These are phyloP conservation scores for Psophocarpus tetragonolobus DNA, from an alignment of 306 rosid genomes.

Conservation along the genomic window DNA sequence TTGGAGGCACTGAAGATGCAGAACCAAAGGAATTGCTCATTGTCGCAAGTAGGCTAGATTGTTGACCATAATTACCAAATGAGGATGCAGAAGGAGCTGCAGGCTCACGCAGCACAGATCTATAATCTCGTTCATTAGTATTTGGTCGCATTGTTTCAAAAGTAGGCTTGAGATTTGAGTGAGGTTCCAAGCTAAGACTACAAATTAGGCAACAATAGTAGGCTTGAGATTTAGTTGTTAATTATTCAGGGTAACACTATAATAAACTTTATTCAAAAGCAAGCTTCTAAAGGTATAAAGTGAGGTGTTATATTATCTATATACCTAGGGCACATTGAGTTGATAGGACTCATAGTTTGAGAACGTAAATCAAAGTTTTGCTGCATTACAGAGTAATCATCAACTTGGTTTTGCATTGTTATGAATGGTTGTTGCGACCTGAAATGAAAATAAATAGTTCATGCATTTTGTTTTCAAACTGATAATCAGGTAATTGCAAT, in stretches of 20 bases:
- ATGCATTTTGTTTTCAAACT: not conserved
- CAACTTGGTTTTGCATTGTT: not conserved
- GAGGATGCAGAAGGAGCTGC: not conserved
- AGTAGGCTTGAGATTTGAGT: not conserved
- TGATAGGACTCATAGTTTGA: too few relatives aligned
- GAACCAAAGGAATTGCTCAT: not conserved
- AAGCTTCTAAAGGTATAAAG: too few relatives aligned
- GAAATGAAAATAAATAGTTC: too few relatives aligned
- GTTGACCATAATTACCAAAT: not conserved
- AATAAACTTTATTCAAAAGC: too few relatives aligned
- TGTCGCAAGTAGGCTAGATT: not conserved
- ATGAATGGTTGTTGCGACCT: not conserved
- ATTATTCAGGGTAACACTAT: too few relatives aligned
- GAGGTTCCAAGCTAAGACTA: slow-evolving; percentile 3
- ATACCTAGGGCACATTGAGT: too few relatives aligned
- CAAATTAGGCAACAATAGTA: too few relatives aligned
- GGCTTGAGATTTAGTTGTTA: too few relatives aligned
- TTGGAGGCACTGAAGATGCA: not conserved
- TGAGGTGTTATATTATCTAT: too few relatives aligned
- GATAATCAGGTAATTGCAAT: not conserved
- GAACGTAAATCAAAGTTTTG: too few relatives aligned
- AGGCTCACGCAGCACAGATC: not conserved
- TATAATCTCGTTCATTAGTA: not conserved
- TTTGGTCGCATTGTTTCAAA: not conserved
- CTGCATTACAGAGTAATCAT: not conserved